A percentile compares a stretch with the other conserved stretches of the same genome.
phyloP scores from a whole-genome alignment of 1,139 yeast species.

The Pichia sp. region DNA sequence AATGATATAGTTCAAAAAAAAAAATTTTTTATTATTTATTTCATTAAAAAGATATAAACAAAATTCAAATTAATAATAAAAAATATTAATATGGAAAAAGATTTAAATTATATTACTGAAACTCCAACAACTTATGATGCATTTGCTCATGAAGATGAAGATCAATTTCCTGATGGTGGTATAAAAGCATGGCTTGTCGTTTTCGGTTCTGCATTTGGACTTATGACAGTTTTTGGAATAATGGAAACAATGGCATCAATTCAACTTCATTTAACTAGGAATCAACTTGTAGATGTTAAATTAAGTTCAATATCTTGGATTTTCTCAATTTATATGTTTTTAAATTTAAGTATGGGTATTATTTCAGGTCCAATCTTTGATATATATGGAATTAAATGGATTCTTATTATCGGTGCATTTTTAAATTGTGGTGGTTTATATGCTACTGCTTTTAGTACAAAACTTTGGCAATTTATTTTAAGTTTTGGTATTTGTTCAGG shows the following conservation, averaged over 20 bases:
- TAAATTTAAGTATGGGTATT: constrained; percentile 48
- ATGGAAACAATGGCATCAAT: constrained; percentile 62
- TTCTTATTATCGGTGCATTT: constrained; percentile 40
- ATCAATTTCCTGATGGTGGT: constrained; percentile 58
- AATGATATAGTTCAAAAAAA: too few species aligned
- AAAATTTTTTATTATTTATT: too few species aligned
- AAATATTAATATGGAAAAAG: too few species aligned
- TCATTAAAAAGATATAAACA: too few species aligned
- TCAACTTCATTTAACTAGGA: constrained; percentile 53
- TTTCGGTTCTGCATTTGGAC: constrained; percentile 56
- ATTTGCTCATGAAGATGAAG: constrained; percentile 23
- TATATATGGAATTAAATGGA: constrained; percentile 45
- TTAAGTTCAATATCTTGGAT: constrained; percentile 58
- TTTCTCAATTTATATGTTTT: constrained; percentile 51
- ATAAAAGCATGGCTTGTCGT: constrained; percentile 46
- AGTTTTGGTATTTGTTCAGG: constrained; percentile 53
- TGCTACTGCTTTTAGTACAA: constrained; percentile 45
- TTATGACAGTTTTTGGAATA: constrained; percentile 57
- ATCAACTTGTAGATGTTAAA: constrained; percentile 42
- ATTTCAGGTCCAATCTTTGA: constrained; percentile 61
- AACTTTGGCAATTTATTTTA: constrained; percentile 50
- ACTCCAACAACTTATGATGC: constrained; percentile 15
- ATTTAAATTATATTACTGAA: too few species aligned
- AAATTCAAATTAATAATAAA: too few species aligned
- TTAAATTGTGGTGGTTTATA: constrained; percentile 46